Percentiles rank a stretch among this genome's conserved stretches.
Evolutionary conservation across 306 rosid genomes (phyloP).

Genomic region (Dalbergia cultrata): DNA sequence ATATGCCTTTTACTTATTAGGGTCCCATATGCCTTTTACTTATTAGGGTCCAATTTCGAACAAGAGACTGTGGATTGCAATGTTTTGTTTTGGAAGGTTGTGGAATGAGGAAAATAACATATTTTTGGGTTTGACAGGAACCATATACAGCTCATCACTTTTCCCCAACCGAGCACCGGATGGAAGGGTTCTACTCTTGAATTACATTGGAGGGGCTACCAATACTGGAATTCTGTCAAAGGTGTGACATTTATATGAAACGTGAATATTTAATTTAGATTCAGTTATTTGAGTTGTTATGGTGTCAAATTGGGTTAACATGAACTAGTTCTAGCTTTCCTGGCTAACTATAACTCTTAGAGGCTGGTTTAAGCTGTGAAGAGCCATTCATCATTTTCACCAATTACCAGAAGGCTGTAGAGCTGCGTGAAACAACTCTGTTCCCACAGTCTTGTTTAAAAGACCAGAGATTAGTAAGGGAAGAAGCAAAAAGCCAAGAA

Average conservation of each 20-base stretch:
- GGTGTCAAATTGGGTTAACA: constrained; percentile 29
- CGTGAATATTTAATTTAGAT: constrained; percentile 37
- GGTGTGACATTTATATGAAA: constrained; percentile 59
- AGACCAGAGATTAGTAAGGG: no score
- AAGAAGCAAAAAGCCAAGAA: no score
- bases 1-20: constrained; percentile 13
- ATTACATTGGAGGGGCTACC: constrained; percentile 98
- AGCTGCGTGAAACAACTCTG: constrained; percentile 33
- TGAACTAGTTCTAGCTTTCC: background rate
- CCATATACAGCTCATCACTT: constrained; percentile 97
- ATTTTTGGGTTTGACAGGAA: constrained; percentile 68
- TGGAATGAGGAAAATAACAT: constrained; percentile 28
- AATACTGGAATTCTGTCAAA: constrained; percentile 83
- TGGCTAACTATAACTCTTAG: constrained; percentile 25
- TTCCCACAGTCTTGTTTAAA: constrained; percentile 30
- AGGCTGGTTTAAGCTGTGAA: background rate
- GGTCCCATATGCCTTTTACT: background rate
- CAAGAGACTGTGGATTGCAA: constrained; percentile 21
- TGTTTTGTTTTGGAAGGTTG: constrained; percentile 44
- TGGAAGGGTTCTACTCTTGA: constrained; percentile 93
- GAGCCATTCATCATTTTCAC: constrained; percentile 35
- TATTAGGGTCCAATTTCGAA: constrained; percentile 31
- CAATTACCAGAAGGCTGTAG: background rate
- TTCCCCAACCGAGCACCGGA: constrained; percentile 93
- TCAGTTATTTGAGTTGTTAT: constrained; percentile 36